Conservation (phyloP, 2,329 filamentous ascomycete species). For the Myriosclerotinia curreyana region DNA sequence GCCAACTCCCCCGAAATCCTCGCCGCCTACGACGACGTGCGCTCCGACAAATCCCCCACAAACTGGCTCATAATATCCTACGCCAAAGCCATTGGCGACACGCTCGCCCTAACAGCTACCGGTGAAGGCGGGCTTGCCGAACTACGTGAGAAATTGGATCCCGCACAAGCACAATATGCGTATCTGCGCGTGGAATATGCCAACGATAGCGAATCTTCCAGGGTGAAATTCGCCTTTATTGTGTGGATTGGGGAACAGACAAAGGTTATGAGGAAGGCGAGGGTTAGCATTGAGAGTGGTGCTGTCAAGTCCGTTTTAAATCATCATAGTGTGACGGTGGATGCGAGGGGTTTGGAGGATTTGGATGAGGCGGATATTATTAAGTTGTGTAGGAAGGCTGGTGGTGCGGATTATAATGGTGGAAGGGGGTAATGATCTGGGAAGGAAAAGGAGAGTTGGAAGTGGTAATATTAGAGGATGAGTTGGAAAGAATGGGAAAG, state of each 20-base stretch:
- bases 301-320: conserved; percentile 60
- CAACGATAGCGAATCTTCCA: conserved; percentile 66
- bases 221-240: conserved; percentile 66
- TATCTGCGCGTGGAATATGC: conserved; percentile 62
- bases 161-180: conserved; percentile 34
- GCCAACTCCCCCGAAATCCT: conserved; percentile 57
- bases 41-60: conserved; percentile 61
- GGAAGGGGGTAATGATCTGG: conserved; percentile 45
- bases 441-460: not conserved
- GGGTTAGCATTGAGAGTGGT: conserved; percentile 64
- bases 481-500: conserved; percentile 6
- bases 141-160: conserved; percentile 54
- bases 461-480: conserved; percentile 13
- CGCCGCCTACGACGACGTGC: conserved; percentile 64
- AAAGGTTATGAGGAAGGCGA: conserved; percentile 67
- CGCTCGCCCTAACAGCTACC: conserved; percentile 54
- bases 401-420: conserved; percentile 69
- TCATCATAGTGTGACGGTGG: conserved; percentile 65
- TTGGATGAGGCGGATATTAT: conserved; percentile 61
- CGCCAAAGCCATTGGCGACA: conserved; percentile 53
- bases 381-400: conserved; percentile 58
- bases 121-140: conserved; percentile 60
- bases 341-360: conserved; percentile 58
- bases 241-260: conserved; percentile 66
- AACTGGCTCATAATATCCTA: conserved; percentile 68